Percentiles rank a stretch among this genome's conserved stretches.
Conservation (phyloP, 208 protist species). For the Trypanosomatidae sp. region DNA sequence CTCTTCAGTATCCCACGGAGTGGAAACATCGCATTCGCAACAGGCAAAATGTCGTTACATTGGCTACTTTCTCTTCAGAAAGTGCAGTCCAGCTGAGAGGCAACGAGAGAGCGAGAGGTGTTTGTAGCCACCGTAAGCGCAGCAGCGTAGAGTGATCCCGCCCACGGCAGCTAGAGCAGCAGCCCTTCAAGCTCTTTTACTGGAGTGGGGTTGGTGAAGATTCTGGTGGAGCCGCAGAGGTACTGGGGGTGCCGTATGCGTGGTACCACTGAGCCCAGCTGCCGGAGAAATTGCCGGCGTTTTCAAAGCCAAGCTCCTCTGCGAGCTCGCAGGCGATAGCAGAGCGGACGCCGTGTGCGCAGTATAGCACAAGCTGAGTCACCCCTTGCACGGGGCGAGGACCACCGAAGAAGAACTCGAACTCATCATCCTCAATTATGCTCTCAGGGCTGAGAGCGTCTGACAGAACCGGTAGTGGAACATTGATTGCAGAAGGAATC, state of each 20-base stretch:
- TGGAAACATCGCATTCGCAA: not conserved
- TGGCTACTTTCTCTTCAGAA: not conserved
- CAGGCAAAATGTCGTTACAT: not conserved
- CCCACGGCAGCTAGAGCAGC: not conserved
- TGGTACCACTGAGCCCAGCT: constrained; percentile 68
- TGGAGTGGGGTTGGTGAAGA: not conserved
- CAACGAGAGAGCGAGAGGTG: not conserved
- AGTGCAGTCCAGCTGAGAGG: not conserved
- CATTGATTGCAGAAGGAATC: constrained; percentile 71
- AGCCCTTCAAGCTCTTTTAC: not conserved
- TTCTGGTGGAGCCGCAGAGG: not conserved
- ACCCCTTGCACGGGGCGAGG: constrained; percentile 36
- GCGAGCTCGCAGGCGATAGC: constrained; percentile 60
- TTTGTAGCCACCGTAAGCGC: not conserved
- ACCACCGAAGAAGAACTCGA: constrained; percentile 42
- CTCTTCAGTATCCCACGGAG: not conserved
- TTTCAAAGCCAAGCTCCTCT: constrained; percentile 57
- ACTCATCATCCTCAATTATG: constrained; percentile 50
- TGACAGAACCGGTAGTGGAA: constrained; percentile 57
- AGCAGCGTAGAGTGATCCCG: not conserved
- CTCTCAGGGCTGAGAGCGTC: constrained; percentile 38
- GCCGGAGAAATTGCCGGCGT: constrained; percentile 52
- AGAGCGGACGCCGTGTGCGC: constrained; percentile 68
- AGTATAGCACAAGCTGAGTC: constrained; percentile 76
- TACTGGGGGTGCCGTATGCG: constrained; percentile 12